Percentiles rank a stretch among this genome's conserved stretches.
phyloP scores from a whole-genome alignment of 148 eudicot genomes.

The Rhododendron mucronatum region DNA sequence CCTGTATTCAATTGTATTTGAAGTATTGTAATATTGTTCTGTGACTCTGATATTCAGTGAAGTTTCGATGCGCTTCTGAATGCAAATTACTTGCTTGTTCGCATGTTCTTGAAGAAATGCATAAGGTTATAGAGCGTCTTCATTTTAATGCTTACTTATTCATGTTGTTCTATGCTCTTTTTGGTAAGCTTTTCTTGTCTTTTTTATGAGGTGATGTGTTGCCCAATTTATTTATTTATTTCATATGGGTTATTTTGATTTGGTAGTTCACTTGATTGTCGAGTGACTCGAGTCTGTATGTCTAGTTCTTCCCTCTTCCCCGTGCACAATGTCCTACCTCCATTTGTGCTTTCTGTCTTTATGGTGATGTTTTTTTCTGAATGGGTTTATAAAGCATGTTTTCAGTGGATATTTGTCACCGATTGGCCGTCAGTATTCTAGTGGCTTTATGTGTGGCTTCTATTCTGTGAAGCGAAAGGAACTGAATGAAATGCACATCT shows the following conservation, averaged over 20 bases:
- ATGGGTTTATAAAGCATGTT: not conserved
- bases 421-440: not conserved
- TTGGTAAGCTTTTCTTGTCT: not conserved
- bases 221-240: not conserved
- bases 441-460: not conserved
- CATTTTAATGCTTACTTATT: not conserved
- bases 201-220: not conserved
- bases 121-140: not conserved
- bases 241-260: not conserved
- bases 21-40: not conserved
- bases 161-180: not conserved
- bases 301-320: not conserved
- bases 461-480: not conserved
- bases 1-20: no score
- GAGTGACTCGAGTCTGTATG: not conserved
- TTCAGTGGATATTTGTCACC: not conserved
- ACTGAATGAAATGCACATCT: not conserved
- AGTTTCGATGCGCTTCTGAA: not conserved
- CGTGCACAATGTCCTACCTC: not conserved
- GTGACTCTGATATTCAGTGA: not conserved
- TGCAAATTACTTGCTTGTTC: not conserved
- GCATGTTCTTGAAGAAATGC: not conserved
- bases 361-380: not conserved
- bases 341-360: not conserved
- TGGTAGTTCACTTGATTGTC: not conserved